phyloP scores from a whole-genome alignment of 1,139 yeast species.

The Lodderomyces orthopsilosis region DNA sequence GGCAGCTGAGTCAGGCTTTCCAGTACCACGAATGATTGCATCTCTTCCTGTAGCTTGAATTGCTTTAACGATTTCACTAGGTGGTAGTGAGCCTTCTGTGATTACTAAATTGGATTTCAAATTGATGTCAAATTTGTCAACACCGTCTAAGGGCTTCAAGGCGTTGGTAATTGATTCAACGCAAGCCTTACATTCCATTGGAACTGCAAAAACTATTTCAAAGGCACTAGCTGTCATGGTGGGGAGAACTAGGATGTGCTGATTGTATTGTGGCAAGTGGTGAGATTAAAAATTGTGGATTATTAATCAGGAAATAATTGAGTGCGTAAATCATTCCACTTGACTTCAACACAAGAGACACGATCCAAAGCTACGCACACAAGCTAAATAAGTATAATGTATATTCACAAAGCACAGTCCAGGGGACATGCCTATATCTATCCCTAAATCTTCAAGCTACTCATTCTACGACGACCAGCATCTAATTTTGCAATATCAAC shows the following conservation, averaged over 20 bases:
- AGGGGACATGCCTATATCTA: not conserved
- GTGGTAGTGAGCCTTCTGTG: slow-evolving; percentile 65
- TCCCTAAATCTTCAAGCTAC: slow-evolving; percentile 34
- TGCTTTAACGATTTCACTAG: slow-evolving; percentile 62
- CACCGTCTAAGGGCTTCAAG: slow-evolving; percentile 45
- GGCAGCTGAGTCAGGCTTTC: slow-evolving; percentile 83
- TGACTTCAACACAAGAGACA: not conserved
- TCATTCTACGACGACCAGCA: slow-evolving; percentile 33
- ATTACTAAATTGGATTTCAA: slow-evolving; percentile 56
- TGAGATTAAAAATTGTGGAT: not conserved
- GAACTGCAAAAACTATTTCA: slow-evolving; percentile 74
- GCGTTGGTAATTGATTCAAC: slow-evolving; percentile 57
- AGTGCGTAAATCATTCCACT: not conserved
- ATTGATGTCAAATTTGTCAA: slow-evolving; percentile 51
- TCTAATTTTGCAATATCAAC: slow-evolving; percentile 10
- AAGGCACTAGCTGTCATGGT: slow-evolving; percentile 18
- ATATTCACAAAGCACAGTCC: no score
- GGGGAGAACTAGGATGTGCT: no score
- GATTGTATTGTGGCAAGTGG: no score
- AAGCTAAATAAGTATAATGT: no score
- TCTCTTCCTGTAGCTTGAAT: slow-evolving; percentile 77
- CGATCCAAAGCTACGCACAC: no score
- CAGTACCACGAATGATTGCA: slow-evolving; percentile 90
- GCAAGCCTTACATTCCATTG: slow-evolving; percentile 71
- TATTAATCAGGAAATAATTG: no score